phyloP scores from a whole-genome alignment of 305 asterid species.

The Fraxinus velutina region DNA sequence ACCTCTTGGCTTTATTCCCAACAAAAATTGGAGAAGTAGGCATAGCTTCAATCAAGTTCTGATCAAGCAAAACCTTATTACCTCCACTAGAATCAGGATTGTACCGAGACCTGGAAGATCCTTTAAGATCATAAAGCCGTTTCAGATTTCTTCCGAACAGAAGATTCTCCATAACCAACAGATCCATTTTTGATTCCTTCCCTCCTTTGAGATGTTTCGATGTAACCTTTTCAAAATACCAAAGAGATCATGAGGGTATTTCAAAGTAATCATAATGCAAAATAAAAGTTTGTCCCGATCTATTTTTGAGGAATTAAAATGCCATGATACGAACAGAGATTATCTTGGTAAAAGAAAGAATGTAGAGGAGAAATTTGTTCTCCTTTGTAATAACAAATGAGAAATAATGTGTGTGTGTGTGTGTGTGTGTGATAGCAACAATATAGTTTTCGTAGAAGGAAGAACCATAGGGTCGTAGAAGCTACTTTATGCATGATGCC shows the following conservation, averaged over 20 bases:
- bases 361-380: background rate
- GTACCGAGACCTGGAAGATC: conserved; percentile 71
- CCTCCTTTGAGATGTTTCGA: conserved; percentile 73
- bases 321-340: background rate
- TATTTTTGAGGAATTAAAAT: background rate
- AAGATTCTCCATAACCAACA: conserved; percentile 85
- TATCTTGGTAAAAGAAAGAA: background rate
- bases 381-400: background rate
- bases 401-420: background rate
- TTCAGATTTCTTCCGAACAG: conserved; percentile 64
- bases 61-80: conserved; percentile 73
- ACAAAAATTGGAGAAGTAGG: conserved; percentile 85
- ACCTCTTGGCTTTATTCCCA: conserved; percentile 68
- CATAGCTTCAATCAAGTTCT: conserved; percentile 88
- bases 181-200: conserved; percentile 72
- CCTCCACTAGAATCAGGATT: conserved; percentile 75
- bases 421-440: background rate
- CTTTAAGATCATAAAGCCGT: conserved; percentile 82
- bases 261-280: conserved; percentile 12
- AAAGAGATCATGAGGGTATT: conserved; percentile 18
- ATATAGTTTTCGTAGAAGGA: background rate
- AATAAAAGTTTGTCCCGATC: background rate
- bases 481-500: background rate
- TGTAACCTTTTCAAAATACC: conserved; percentile 43
- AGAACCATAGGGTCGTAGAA: background rate